Base-by-base conservation (phyloP, 1,139 yeast species). In the Taphrina pruni region DNA sequence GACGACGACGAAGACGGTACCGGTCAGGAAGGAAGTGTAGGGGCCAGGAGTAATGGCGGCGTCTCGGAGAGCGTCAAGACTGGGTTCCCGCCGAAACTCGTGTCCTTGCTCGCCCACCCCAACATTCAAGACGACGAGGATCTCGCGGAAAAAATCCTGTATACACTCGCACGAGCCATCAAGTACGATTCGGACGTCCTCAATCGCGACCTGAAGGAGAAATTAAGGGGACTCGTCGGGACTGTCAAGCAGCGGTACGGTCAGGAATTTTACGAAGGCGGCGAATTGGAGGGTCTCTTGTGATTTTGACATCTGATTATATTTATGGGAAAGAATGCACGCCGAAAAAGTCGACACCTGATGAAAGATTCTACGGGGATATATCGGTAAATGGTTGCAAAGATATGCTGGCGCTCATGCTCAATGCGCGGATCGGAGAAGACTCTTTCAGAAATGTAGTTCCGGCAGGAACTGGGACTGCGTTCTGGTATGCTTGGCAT, bases 41-140 rank as follows among this genome's bases (percentile, higher is more conserved):
- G 4, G 32, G 32, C 32, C 4, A 26, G 32, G 32, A 14, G 56
- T 35, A 45, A n/a, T n/a, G 48, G 17, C 20, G 45, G 39, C n/a
- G 48, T 68, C 21, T 60, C 52, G 12, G 46, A 32, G 14, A 39
- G 46, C 41, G 54, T 56, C 41, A 51, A 55, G 50, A 51, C 52
- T 39, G 64, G 57, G 3, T 54, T 68, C 20, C 46, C 66, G 14
- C 64, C 66, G 36, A 62, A 68, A 46, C 55, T 68, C 35, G 56
- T 45, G n/a, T 36, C 36, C 51, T 43, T 68, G 54, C 36, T 52
- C 17, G 36, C 17, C 5, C 51, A 32, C 12, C 50, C 56, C 9
- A 46, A 26, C n/a, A 55, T 57, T 11, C 58, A 52, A 21, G 52
- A 51, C 41, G 67, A 68, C 20, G 68, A 62, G 55, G 70, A 68